Conservation (phyloP, 257 asterid species). For the Echium plantagineum region DNA sequence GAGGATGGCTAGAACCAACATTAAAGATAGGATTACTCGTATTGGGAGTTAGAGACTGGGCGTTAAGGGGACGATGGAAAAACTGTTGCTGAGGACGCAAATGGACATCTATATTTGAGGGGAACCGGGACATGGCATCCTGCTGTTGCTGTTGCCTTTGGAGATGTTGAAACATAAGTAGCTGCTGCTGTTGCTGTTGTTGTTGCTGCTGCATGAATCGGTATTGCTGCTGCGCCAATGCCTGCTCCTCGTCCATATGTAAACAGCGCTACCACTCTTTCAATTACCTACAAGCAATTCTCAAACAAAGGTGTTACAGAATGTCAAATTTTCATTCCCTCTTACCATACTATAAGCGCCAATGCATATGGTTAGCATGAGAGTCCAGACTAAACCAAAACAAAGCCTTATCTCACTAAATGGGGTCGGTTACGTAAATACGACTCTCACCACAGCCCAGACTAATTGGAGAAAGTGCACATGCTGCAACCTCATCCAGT, state of each 20-base stretch:
- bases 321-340: background rate
- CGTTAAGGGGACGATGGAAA: constrained; percentile 24
- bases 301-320: background rate
- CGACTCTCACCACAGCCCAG: no score
- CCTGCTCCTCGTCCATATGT: constrained; percentile 13
- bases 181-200: constrained; percentile 10
- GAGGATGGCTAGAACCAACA: background rate
- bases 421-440: no score
- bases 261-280: background rate
- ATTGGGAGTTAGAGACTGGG: constrained; percentile 17
- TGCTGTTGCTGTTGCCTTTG: constrained; percentile 45
- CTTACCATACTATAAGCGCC: background rate
- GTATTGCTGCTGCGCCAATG: constrained; percentile 12
- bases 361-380: background rate
- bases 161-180: constrained; percentile 15
- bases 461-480: no score
- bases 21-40: constrained; percentile 20
- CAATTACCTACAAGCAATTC: background rate
- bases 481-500: no score
- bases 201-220: constrained; percentile 4
- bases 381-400: no score
- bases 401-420: no score
- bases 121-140: constrained; percentile 80
- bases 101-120: constrained; percentile 89
- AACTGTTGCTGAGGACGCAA: constrained; percentile 51